Base-by-base conservation (phyloP, 495 filamentous ascomycete genomes). In the Penicillium longicatenatum region DNA sequence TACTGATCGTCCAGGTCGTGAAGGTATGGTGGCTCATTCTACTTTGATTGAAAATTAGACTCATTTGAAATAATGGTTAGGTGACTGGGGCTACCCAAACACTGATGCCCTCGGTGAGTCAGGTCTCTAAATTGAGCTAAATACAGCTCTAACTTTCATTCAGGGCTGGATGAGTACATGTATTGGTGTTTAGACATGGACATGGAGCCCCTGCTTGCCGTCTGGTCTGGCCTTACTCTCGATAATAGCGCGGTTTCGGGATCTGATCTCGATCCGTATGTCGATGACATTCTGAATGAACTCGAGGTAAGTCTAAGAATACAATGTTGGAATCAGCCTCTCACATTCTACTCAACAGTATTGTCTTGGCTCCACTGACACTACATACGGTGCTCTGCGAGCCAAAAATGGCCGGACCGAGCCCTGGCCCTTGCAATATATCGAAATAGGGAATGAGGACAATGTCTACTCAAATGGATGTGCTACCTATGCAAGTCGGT, bases 221-320 rank as follows among this genome's bases (percentile, higher is more conserved):
- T 90, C 17, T 89, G 80, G 68, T 72, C 77, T 47, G 86, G 86
- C 16, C 31, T 35, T 35, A 83, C 86, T 54, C 82, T 82, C 3
- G 83, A 84, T 47, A 77, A 77, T 5, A 69, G 75, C 17, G 68
- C 77, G 46, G 16, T 77, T 6, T 69, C 67, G 0, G 75, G 69
- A 0, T 24, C 59, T 0, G 75, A 74, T 24, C 64, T 77, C 9
- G 41, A 69, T 7, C 72, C 75, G 9, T 77, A 69, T 52, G 56
- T 91, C 24, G 71, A 69, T 12, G 82, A 87, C 52, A 87, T 82
- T 11, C 74, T 90, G n/a, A 80, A 89, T 61, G 80, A 91, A 65
- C 74, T 91, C 26, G 86, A 74, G 62, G 31, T 35, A 35, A 35
- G 12, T 35, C 12, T 9, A 35, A 6, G 3, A 1, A 12, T 35